phyloP scores from a whole-genome alignment of 352 stramenopile species.

The Globisporangium middletonii region DNA sequence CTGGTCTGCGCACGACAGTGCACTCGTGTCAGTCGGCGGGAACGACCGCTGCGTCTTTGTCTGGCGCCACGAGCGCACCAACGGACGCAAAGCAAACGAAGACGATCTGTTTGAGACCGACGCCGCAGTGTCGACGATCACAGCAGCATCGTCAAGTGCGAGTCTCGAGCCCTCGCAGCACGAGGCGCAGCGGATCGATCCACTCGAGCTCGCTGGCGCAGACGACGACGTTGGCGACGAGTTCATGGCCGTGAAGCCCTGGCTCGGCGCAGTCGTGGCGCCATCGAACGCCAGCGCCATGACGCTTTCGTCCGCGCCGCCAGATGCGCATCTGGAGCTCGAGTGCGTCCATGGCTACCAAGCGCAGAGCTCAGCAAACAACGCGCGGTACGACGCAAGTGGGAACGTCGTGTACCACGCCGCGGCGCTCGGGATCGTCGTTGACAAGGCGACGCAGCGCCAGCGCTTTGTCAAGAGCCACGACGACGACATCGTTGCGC shows the following conservation, averaged over 20 bases:
- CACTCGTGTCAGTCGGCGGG: slow-evolving; percentile 63
- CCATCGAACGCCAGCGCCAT: slow-evolving; percentile 40
- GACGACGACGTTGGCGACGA: slow-evolving; percentile 67
- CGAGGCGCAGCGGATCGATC: slow-evolving; percentile 16
- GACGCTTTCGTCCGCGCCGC: slow-evolving; percentile 27
- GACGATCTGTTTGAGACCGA: slow-evolving; percentile 5
- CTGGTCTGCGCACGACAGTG: slow-evolving; percentile 56
- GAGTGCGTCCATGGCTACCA: slow-evolving; percentile 76
- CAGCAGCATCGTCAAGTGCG: neutral
- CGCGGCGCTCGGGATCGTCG: slow-evolving; percentile 71
- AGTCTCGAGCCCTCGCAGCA: neutral
- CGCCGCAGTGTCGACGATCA: neutral
- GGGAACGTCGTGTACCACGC: slow-evolving; percentile 72
- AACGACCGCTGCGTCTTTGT: slow-evolving; percentile 78
- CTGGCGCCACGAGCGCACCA: slow-evolving; percentile 44
- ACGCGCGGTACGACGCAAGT: slow-evolving; percentile 53
- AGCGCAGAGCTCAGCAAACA: slow-evolving; percentile 68
- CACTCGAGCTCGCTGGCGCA: slow-evolving; percentile 18
- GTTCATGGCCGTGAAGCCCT: slow-evolving; percentile 89
- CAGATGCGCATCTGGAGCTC: slow-evolving; percentile 44
- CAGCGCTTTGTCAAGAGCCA: slow-evolving; percentile 64
- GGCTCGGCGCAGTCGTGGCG: slow-evolving; percentile 74
- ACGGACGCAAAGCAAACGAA: neutral
- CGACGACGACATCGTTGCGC: slow-evolving; percentile 79
- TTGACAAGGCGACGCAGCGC: slow-evolving; percentile 32